Evolutionary conservation across 768 basidiomycete genomes (phyloP).

Genomic region (Roridomyces roridus): DNA sequence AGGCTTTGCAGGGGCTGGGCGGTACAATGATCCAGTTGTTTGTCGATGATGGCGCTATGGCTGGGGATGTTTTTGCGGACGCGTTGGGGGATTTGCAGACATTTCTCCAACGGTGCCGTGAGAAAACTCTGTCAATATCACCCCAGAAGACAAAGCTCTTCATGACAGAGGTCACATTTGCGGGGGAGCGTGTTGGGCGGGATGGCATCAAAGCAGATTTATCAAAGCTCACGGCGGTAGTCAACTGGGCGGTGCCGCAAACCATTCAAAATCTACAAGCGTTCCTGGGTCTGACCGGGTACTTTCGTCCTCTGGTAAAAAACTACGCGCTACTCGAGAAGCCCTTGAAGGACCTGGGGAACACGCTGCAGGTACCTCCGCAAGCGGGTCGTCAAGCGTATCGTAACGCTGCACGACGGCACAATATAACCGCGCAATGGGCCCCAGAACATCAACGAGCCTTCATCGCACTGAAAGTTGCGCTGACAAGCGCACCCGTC

Average conservation of each 20-base stretch:
- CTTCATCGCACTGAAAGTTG: slow-evolving; percentile 31
- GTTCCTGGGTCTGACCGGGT: slow-evolving; percentile 42
- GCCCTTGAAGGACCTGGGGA: slow-evolving; percentile 37
- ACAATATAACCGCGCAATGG: slow-evolving; percentile 21
- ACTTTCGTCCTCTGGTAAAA: slow-evolving; percentile 39
- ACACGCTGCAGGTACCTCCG: not conserved
- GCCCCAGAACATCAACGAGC: slow-evolving; percentile 24
- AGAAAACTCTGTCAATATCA: slow-evolving; percentile 39
- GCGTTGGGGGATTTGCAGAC: slow-evolving; percentile 28
- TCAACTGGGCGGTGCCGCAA: slow-evolving; percentile 38
- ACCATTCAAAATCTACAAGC: slow-evolving; percentile 32
- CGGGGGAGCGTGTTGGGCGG: slow-evolving; percentile 37
- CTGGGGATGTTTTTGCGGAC: slow-evolving; percentile 37
- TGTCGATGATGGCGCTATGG: slow-evolving; percentile 44
- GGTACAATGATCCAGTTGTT: slow-evolving; percentile 35
- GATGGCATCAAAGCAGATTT: slow-evolving; percentile 41
- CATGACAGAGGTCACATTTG: slow-evolving; percentile 40
- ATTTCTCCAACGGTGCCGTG: slow-evolving; percentile 34
- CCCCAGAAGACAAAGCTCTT: slow-evolving; percentile 43
- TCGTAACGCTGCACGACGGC: slow-evolving; percentile 1
- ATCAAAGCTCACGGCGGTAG: slow-evolving; percentile 42
- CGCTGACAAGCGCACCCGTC: slow-evolving; percentile 29
- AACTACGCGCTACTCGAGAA: slow-evolving; percentile 38
- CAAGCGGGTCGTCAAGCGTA: slow-evolving; percentile 1
- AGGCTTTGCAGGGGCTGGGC: slow-evolving; percentile 30